Base-by-base conservation (phyloP, 768 basidiomycete species). In the Mycena polygramma region DNA sequence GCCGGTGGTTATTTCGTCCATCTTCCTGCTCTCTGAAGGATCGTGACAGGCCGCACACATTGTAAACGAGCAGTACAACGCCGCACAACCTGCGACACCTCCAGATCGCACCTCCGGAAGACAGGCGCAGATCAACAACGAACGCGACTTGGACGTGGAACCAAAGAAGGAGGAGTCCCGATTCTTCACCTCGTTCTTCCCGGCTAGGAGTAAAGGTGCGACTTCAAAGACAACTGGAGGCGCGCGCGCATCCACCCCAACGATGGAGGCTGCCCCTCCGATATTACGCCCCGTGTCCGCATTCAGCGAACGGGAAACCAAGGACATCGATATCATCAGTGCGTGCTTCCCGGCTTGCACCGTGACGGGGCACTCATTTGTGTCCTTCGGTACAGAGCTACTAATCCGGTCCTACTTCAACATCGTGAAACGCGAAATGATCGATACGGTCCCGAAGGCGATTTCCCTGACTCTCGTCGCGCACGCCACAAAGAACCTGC, bases 291-390 rank as follows among this genome's bases (percentile, higher is more conserved):
- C 98, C 1, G 94, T 97, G 74, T 90, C 91, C 17, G 94, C 94
- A 14, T 82, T 99, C 74, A 98, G 88, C 78, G 97, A 99, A 71
- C 87, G 98, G 60, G 98, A 99, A 84, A 92, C 92, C 39, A 94
- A 98, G 92, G 98, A 99, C 81, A 99, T 97, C 0, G 98, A 99
- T 77, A 95, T 99, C 72, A 99, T 99, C 91, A 99, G 96, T 97
- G 75, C 80, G 95, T 89, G 26, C 43, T 39, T 30, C 52, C 30
- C 35, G 71, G 30, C 3, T 30, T 59, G 59, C 39, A 66, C n/a
- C 17, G 55, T 41, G 11, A 41, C 41, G 15, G 9, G 9, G 14
- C 24, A 15, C 67, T 37, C 52, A 53, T 45, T 37, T 57, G 14
- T 55, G 36, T 36, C 30, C 2, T 15, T 35, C 46, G 46, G 11